Evolutionary conservation across 2,329 filamentous ascomycete genomes (phyloP), one percentile per base, ranked within the genome.

Genomic region (Beauveria bassiana): DNA sequence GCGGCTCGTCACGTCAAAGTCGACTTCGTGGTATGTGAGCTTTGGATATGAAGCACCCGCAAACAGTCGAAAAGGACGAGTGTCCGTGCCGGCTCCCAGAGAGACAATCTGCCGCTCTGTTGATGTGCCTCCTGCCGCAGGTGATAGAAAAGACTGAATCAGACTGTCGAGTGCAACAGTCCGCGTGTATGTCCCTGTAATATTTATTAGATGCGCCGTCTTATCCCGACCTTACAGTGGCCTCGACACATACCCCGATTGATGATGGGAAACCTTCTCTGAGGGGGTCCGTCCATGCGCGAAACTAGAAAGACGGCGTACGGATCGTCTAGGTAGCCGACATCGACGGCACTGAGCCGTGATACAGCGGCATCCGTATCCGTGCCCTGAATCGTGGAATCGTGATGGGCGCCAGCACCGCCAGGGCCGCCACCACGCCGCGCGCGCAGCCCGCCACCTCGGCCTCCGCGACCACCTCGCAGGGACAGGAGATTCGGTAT

Each of bases 1-100:
- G 3, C 77, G 71, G n/a, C 86, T 87, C 60, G 93, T 92, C 24
- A 82, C 74, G 0, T 89, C 81, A 69, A 98, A 98, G 73, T 99
- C 95, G 61, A 99, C 79, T 73, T 99, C 95, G 73, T 98, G 93
- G 73, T 98, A 99, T 62, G 88, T 72, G 20, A 96, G 73, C 14
- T 68, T 61, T 5, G 69, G 65, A 24, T 65, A 62, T 7, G 63
- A 59, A 0, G 77, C 72, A 18, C 76, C 71, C 9, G 83, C 74
- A 63, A 90, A 81, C 1, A 97, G 77, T 22, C 91, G 86, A 70
- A 97, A 92, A 63, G 87, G 88, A 18, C 95, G 85, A 7, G 95
- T 98, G 71, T 99, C 95, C 12, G 93, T 96, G 26, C 95, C 95
- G 18, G 95, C 93, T 34, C 95, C 95, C 1, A 99, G 82, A 0